Evolutionary conservation across 257 asterid genomes (phyloP), one percentile per base, ranked within the genome.

Genomic region (Solanum clarkiae): DNA sequence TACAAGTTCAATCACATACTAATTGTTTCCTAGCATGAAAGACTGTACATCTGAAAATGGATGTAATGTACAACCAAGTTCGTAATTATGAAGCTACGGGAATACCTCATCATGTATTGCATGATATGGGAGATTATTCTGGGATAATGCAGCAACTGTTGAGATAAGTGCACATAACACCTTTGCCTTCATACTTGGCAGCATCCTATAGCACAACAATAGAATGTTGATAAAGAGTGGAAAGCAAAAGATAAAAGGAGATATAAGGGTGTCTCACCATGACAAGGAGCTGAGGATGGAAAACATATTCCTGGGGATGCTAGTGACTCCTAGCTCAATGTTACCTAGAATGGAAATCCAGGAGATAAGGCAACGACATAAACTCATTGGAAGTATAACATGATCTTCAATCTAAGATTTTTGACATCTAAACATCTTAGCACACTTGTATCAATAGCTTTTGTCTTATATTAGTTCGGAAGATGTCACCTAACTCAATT

Each of bases 241-340:
- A 69, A 60, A 66, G 55, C 79, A 81, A 75, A 57, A 54, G 84
- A 84, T 68, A 80, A 24, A 82, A 82, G 60, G 22, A 45, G 85
- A 45, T 84, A 62, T 80, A 83, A 63, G 75, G 83, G 83, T 84
- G 86, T 55, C 90, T 86, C 88, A 95, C 98, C 98, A 89, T 84
- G 97, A 87, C 60, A 86, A 90, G 86, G 97, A 92, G 86, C 91
- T 86, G n/a, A 95, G 86, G 91, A 90, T 81, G 84, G 94, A 89
- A 87, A 93, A 81, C 85, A 92, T 49, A 77, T 57, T 87, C 90
- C 85, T 87, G 20, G 87, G 93, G 79, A 92, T 89, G 86, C 88
- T 60, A 77, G 82, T 85, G 80, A 89, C 89, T 88, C 95, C 97
- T 84, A 80, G 93, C 77, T 91, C 92, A 81, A 63, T 88, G 86